These are phyloP conservation scores for Wallacemonas rigidus DNA, from an alignment of 208 protist genomes.

Conservation along the genomic window DNA sequence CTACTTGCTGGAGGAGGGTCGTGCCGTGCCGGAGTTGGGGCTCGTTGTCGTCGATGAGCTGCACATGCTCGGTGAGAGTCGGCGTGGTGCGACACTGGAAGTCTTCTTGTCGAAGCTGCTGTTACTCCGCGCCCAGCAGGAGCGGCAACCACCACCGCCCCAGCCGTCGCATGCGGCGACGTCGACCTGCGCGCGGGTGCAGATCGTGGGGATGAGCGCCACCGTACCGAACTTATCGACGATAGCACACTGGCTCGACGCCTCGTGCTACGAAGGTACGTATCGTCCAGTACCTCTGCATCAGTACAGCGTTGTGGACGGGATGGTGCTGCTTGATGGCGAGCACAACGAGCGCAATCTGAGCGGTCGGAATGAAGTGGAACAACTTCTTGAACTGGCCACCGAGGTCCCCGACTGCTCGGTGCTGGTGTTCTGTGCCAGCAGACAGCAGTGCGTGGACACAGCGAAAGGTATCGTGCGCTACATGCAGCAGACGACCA, in stretches of 20 bases:
- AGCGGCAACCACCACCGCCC: not conserved
- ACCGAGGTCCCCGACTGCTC: conserved; percentile 64
- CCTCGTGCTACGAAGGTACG: conserved; percentile 62
- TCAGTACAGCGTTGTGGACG: conserved; percentile 70
- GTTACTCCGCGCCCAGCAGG: conserved; percentile 21
- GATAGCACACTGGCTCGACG: conserved; percentile 84
- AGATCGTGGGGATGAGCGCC: conserved; percentile 94
- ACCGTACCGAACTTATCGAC: conserved; percentile 88
- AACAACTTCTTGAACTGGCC: conserved; percentile 61
- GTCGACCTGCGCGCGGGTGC: conserved; percentile 32
- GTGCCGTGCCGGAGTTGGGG: conserved; percentile 62
- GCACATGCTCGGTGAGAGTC: conserved; percentile 93
- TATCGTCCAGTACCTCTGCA: conserved; percentile 83
- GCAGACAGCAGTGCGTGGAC: conserved; percentile 72
- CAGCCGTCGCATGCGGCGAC: not conserved
- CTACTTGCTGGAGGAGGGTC: conserved; percentile 71
- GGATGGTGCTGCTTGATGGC: conserved; percentile 53
- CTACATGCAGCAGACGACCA: conserved; percentile 21
- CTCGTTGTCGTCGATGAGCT: conserved; percentile 94
- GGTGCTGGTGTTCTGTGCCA: conserved; percentile 87
- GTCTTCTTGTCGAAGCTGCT: conserved; percentile 86
- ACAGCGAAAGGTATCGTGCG: conserved; percentile 66
- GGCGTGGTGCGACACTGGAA: conserved; percentile 86
- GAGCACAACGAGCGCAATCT: conserved; percentile 48
- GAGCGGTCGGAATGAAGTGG: conserved; percentile 27